Evolutionary conservation across 805 yeast species (phyloP).

Genomic region (Schwanniomyces occidentalis): DNA sequence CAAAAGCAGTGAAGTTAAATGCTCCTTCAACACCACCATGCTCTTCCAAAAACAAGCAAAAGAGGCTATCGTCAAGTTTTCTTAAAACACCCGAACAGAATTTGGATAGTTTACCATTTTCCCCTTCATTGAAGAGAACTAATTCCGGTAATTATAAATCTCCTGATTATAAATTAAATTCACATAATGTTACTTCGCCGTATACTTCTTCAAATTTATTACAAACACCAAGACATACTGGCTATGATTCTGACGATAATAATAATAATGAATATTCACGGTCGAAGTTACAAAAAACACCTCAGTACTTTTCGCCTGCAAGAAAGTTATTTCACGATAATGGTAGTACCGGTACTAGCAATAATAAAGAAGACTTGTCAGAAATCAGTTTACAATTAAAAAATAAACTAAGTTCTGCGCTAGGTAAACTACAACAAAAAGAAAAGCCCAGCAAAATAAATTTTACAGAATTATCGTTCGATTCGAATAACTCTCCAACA

Average conservation of each 20-base stretch:
- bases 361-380: constrained; percentile 31
- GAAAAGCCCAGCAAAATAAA: constrained; percentile 21
- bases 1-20: constrained; percentile 17
- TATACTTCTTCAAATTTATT: constrained; percentile 21
- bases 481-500: constrained; percentile 25
- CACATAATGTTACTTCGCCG: constrained; percentile 30
- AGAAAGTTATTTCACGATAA: constrained; percentile 36
- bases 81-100: constrained; percentile 40
- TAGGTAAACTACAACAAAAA: constrained; percentile 37
- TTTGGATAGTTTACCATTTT: constrained; percentile 29
- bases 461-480: constrained; percentile 32
- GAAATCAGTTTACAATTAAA: constrained; percentile 42
- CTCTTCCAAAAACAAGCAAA: constrained; percentile 12
- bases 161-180: constrained; percentile 32
- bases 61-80: constrained; percentile 27
- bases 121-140: constrained; percentile 40
- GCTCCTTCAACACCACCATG: constrained; percentile 32
- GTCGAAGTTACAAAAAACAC: constrained; percentile 35
- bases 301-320: constrained; percentile 42
- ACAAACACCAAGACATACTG: constrained; percentile 34
- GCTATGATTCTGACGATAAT: constrained; percentile 31
- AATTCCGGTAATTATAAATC: constrained; percentile 29
- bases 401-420: constrained; percentile 37
- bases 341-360: constrained; percentile 23
- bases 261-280: constrained; percentile 14